Evolutionary conservation across 352 stramenopile genomes (phyloP).

Genomic region (Pythium phragmitis): DNA sequence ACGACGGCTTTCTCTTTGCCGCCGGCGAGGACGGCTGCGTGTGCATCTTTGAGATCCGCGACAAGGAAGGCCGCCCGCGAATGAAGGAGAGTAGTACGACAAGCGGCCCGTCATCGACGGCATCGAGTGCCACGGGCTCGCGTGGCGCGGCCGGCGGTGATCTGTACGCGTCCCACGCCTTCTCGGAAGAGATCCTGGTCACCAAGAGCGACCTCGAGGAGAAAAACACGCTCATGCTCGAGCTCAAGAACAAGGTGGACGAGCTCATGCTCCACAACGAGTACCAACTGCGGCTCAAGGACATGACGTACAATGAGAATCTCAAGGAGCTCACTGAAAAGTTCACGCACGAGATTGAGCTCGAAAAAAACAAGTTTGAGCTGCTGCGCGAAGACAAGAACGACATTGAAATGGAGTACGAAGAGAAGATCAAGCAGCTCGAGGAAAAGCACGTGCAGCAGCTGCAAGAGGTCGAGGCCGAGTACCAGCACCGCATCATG

Average conservation of each 20-base stretch:
- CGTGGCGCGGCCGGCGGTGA: slow-evolving; percentile 10
- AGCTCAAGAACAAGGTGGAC: slow-evolving; percentile 94
- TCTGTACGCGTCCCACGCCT: slow-evolving; percentile 29
- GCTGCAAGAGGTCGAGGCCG: slow-evolving; percentile 88
- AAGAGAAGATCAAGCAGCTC: slow-evolving; percentile 90
- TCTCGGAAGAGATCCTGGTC: slow-evolving; percentile 92
- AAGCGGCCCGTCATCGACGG: neutral
- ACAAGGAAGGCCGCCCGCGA: slow-evolving; percentile 79
- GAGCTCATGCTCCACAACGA: slow-evolving; percentile 94
- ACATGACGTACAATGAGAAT: slow-evolving; percentile 96
- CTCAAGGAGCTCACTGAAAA: slow-evolving; percentile 95
- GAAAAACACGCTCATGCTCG: slow-evolving; percentile 89
- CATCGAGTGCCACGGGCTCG: slow-evolving; percentile 40
- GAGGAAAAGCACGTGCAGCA: slow-evolving; percentile 91
- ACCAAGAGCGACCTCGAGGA: slow-evolving; percentile 94
- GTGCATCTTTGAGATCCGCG: slow-evolving; percentile 89
- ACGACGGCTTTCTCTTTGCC: slow-evolving; percentile 92
- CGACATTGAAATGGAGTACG: slow-evolving; percentile 90
- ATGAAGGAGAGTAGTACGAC: slow-evolving; percentile 29
- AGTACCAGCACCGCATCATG: slow-evolving; percentile 94
- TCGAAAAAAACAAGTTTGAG: slow-evolving; percentile 89
- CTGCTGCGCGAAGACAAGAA: slow-evolving; percentile 89
- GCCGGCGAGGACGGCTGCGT: slow-evolving; percentile 90
- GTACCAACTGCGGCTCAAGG: slow-evolving; percentile 93
- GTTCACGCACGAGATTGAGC: slow-evolving; percentile 91